Percentiles rank a stretch among this genome's conserved stretches.
Conservation (phyloP, 495 filamentous ascomycete species). For the Podospora conica region DNA sequence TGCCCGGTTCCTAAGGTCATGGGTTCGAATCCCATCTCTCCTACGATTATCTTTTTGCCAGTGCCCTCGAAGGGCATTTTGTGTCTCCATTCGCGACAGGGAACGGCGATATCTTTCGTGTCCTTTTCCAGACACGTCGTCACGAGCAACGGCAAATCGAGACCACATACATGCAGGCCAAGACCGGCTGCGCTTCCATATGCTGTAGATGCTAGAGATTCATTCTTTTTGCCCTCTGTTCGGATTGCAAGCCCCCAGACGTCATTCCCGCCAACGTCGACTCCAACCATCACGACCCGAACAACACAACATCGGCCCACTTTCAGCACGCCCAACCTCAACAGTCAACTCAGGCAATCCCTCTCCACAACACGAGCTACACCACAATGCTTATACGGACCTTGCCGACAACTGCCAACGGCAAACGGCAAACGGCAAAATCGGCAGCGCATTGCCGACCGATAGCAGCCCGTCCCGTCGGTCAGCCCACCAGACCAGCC, state of each 20-base stretch:
- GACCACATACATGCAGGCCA: no score
- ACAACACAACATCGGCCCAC: not conserved
- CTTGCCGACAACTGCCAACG: not conserved
- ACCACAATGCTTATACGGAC: not conserved
- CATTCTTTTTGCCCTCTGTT: no score
- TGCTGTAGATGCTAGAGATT: no score
- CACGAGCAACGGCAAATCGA: no score
- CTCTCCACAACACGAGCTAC: not conserved
- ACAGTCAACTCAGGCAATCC: no score
- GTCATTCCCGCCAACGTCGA: not conserved
- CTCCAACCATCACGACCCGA: not conserved
- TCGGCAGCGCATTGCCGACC: not conserved
- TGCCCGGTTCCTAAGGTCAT: not conserved
- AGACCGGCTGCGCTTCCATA: no score
- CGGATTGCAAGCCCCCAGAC: no score
- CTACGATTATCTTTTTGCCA: not conserved
- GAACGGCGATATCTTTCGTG: not conserved
- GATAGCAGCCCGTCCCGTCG: not conserved
- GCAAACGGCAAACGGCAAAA: not conserved
- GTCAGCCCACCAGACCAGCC: not conserved
- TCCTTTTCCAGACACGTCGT: no score
- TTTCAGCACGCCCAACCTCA: not conserved
- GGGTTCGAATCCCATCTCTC: not conserved
- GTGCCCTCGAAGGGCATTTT: not conserved
- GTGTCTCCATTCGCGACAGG: not conserved